Conservation (phyloP, 129 eudicot species). For the Helianthus tuberosus region DNA sequence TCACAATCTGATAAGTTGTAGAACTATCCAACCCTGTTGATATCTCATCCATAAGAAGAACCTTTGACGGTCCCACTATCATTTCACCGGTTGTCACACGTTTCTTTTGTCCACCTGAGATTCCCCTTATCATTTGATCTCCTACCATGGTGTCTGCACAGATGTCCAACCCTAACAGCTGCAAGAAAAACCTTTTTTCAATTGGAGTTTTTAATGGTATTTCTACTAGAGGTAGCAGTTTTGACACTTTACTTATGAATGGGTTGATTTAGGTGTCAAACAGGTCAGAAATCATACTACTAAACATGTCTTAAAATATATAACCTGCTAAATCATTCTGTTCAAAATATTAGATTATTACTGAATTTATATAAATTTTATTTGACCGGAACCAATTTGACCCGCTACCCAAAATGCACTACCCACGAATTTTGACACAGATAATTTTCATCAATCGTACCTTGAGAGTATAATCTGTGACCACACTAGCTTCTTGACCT, state of each 20-base stretch:
- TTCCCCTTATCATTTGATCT: conserved; percentile 72
- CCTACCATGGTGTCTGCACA: conserved; percentile 86
- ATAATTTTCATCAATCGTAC: conserved; percentile 18
- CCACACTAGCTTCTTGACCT: conserved; percentile 74
- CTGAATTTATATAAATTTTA: too few species aligned
- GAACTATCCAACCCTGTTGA: conserved; percentile 79
- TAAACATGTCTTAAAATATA: too few species aligned
- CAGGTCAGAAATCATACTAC: too few species aligned
- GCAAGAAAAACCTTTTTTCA: conserved; percentile 16
- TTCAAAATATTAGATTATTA: too few species aligned
- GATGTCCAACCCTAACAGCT: conserved; percentile 66
- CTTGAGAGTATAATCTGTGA: conserved; percentile 87
- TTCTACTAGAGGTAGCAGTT: too few species aligned
- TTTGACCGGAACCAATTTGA: too few species aligned
- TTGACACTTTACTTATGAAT: too few species aligned
- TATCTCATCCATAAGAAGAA: conserved; percentile 72
- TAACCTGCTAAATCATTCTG: too few species aligned
- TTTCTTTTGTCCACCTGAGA: conserved; percentile 72
- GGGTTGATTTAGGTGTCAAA: too few species aligned
- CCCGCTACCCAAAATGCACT: too few species aligned
- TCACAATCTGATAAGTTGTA: conserved; percentile 65
- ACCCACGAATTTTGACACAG: too few species aligned
- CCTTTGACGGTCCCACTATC: conserved; percentile 71
- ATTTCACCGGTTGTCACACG: conserved; percentile 78
- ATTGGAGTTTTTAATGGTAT: not conserved